These are phyloP conservation scores for Entamoeba invadens DNA, from an alignment of 208 protist genomes.

Conservation along the genomic window DNA sequence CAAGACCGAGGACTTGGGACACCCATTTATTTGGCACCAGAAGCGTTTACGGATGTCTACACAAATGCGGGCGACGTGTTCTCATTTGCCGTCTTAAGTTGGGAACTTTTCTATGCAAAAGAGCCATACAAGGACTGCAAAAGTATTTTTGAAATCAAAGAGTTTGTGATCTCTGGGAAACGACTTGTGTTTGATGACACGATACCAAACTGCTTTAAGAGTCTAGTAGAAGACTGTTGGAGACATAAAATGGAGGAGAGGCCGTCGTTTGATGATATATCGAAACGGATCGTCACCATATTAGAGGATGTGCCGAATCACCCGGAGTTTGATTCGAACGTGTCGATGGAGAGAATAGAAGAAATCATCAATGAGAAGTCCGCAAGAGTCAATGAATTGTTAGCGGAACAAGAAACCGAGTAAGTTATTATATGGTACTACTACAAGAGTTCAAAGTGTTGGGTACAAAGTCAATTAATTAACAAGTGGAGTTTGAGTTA, in stretches of 20 bases:
- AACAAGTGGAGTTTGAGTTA: no score
- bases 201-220: neutral
- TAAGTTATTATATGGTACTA: no score
- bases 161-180: neutral
- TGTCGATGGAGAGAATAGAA: neutral
- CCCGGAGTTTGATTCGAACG: neutral
- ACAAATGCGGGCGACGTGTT: neutral
- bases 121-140: neutral
- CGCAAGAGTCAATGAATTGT: neutral
- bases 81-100: neutral
- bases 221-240: neutral
- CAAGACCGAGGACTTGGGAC: neutral
- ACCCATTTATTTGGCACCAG: neutral
- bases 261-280: neutral
- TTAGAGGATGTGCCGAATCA: neutral
- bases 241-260: neutral
- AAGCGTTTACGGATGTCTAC: neutral
- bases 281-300: neutral
- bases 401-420: neutral
- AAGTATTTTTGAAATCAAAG: neutral
- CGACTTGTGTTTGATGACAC: neutral
- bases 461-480: no score
- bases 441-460: no score
- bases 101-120: neutral
- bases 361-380: neutral